A percentile compares a stretch with the other conserved stretches of the same genome.
phyloP scores from a whole-genome alignment of 495 filamentous ascomycete genomes.

The Penicillium longicatenatum region DNA sequence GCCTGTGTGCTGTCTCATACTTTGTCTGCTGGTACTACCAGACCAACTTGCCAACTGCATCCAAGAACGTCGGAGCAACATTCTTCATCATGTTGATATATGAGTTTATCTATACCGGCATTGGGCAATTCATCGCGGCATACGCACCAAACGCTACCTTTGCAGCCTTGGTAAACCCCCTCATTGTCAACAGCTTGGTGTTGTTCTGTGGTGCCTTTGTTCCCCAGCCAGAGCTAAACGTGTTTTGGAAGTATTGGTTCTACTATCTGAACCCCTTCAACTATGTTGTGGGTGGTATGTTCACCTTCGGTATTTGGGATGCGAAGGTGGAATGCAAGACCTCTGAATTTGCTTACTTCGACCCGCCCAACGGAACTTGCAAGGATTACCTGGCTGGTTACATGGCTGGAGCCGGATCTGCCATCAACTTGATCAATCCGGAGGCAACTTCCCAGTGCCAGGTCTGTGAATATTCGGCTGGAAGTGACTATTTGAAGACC shows the following conservation, averaged over 20 bases:
- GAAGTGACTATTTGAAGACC: slow-evolving; percentile 42
- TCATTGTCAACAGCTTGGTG: slow-evolving; percentile 55
- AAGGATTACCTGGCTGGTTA: slow-evolving; percentile 57
- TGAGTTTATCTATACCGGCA: slow-evolving; percentile 57
- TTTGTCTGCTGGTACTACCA: slow-evolving; percentile 58
- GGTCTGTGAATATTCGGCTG: slow-evolving; percentile 55
- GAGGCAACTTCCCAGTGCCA: slow-evolving; percentile 53
- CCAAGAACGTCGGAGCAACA: slow-evolving; percentile 50
- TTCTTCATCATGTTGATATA: slow-evolving; percentile 58
- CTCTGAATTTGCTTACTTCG: slow-evolving; percentile 59
- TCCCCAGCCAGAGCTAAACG: slow-evolving; percentile 49
- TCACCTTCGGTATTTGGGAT: slow-evolving; percentile 60
- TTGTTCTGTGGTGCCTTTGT: slow-evolving; percentile 54
- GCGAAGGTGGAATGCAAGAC: slow-evolving; percentile 55
- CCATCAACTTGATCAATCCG: slow-evolving; percentile 53
- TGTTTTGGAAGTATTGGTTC: slow-evolving; percentile 73
- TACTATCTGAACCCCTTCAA: slow-evolving; percentile 73
- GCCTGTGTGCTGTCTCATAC: slow-evolving; percentile 49
- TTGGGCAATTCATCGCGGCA: slow-evolving; percentile 62
- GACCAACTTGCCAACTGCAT: slow-evolving; percentile 31
- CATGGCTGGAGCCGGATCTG: slow-evolving; percentile 48
- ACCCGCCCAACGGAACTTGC: slow-evolving; percentile 56
- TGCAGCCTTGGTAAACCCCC: slow-evolving; percentile 56
- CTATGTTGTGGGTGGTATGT: slow-evolving; percentile 63
- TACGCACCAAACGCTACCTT: slow-evolving; percentile 57